These are phyloP conservation scores for Punctularia strigosozonata DNA, from an alignment of 768 basidiomycete genomes.

Conservation along the genomic window DNA sequence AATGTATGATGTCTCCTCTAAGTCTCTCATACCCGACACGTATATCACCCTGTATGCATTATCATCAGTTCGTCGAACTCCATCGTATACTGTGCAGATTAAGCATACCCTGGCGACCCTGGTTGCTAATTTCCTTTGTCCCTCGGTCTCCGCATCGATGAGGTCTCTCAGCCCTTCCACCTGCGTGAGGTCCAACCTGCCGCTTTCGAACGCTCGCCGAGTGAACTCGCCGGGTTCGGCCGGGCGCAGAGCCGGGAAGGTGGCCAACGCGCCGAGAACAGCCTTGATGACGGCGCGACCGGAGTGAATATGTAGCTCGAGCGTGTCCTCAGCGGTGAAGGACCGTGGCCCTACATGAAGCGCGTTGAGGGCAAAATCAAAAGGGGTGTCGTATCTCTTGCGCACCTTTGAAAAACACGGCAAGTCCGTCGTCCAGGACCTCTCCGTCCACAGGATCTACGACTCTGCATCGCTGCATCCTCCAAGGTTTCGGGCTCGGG, in stretches of 20 bases:
- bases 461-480: constrained; percentile 58
- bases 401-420: constrained; percentile 72
- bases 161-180: constrained; percentile 83
- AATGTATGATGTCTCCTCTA: constrained; percentile 53
- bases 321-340: constrained; percentile 71
- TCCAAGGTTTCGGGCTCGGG: constrained; percentile 43
- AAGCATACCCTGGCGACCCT: constrained; percentile 49
- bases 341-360: constrained; percentile 51
- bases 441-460: constrained; percentile 50
- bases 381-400: not conserved
- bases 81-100: not conserved
- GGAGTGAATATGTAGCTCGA: constrained; percentile 84
- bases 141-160: constrained; percentile 81
- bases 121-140: constrained; percentile 65
- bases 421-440: constrained; percentile 67
- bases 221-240: constrained; percentile 89
- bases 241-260: constrained; percentile 53
- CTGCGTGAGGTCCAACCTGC: constrained; percentile 77
- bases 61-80: no score
- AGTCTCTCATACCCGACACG: constrained; percentile 51
- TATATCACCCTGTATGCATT: constrained; percentile 63
- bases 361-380: constrained; percentile 1
- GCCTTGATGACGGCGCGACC: constrained; percentile 71
- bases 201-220: constrained; percentile 67
- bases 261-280: constrained; percentile 50